Evolutionary conservation across 371 early-diverging fungal species (phyloP), one percentile per base, ranked within the genome.

Genomic region (Apophysomyces ossiformis): DNA sequence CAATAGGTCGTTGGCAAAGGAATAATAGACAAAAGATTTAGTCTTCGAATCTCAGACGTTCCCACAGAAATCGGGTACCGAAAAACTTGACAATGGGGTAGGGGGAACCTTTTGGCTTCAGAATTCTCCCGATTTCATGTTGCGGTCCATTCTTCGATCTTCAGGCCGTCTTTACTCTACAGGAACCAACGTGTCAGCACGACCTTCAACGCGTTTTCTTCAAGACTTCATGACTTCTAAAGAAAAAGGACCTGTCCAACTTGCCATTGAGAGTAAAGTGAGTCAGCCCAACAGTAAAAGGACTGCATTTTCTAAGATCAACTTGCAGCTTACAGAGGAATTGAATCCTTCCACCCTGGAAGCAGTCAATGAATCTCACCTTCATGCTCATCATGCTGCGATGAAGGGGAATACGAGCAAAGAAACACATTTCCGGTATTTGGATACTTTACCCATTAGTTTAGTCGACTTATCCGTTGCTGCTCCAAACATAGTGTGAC

Each of bases 381-480:
- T 86, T 65, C 93, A 92, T 70, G 75, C 89, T 13, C 89, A 90
- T 65, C 93, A 92, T 72, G 85, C 83, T 54, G 85, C 93, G 9
- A 92, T 92, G 93, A 79, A 85, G 63, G 90, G 89, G 5, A 85
- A 84, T 15, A 78, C 76, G n/a, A 88, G 84, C 77, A 86, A 82
- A 37, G 93, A 92, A 69, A 92, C 92, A 11, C 93, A 92, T 66
- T 92, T 92, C 70, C 74, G 81, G 89, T 89, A 82, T 59, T 35
- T 67, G 35, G 37, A 41, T 18, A 32, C 7, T 8, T 57, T 59
- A n/a, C 39, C 15, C 36, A 61, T 50, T n/a, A 44, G n/a, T 5
- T 58, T 36, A 18, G 37, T 41, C 12, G 13, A 57, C 21, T n/a
- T 37, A 36, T 26, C 38, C 47, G 37, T 57, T 57, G 37, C 47